Percentiles rank a stretch among this genome's conserved stretches.
These are phyloP conservation scores for Colletotrichum abscissum DNA, from an alignment of 2,329 filamentous ascomycete genomes.

Conservation along the genomic window DNA sequence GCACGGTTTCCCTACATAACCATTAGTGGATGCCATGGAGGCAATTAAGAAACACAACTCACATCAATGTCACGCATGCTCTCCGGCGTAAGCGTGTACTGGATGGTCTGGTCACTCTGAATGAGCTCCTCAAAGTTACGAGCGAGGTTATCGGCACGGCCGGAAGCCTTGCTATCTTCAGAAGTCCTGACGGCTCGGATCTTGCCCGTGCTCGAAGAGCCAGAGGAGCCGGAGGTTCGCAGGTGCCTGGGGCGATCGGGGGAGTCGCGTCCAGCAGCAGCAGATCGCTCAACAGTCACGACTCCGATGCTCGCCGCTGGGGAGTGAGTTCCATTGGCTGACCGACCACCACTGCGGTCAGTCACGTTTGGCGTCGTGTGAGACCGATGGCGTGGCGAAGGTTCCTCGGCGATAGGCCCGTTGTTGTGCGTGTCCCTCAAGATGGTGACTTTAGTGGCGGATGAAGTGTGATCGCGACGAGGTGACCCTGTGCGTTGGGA, in stretches of 20 bases:
- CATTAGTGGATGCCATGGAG: slow-evolving; percentile 32
- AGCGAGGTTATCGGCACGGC: slow-evolving; percentile 67
- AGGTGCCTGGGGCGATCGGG: slow-evolving; percentile 46
- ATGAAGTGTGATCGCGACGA: slow-evolving; percentile 35
- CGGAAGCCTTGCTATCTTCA: slow-evolving; percentile 63
- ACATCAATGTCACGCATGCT: slow-evolving; percentile 75
- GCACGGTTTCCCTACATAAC: slow-evolving; percentile 51
- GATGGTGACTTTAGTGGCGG: slow-evolving; percentile 49
- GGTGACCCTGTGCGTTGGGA: slow-evolving; percentile 37
- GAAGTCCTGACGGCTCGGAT: slow-evolving; percentile 66
- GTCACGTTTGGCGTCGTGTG: slow-evolving; percentile 27
- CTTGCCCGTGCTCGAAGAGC: slow-evolving; percentile 61
- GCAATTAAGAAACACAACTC: neutral
- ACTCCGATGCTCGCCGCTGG: slow-evolving; percentile 48
- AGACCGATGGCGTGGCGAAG: slow-evolving; percentile 46
- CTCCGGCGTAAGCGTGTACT: slow-evolving; percentile 84
- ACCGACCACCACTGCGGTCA: slow-evolving; percentile 37
- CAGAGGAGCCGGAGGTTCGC: slow-evolving; percentile 63
- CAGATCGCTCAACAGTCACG: slow-evolving; percentile 51
- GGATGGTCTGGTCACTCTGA: slow-evolving; percentile 83
- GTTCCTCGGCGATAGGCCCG: slow-evolving; percentile 47
- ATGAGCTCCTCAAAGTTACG: slow-evolving; percentile 84
- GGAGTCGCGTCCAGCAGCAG: slow-evolving; percentile 28
- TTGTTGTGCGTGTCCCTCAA: slow-evolving; percentile 44
- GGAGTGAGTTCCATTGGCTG: slow-evolving; percentile 16